Percentiles rank a stretch among this genome's conserved stretches.
phyloP scores from a whole-genome alignment of 225 moss, liverwort and hornwort species.

The Ulota crispa region DNA sequence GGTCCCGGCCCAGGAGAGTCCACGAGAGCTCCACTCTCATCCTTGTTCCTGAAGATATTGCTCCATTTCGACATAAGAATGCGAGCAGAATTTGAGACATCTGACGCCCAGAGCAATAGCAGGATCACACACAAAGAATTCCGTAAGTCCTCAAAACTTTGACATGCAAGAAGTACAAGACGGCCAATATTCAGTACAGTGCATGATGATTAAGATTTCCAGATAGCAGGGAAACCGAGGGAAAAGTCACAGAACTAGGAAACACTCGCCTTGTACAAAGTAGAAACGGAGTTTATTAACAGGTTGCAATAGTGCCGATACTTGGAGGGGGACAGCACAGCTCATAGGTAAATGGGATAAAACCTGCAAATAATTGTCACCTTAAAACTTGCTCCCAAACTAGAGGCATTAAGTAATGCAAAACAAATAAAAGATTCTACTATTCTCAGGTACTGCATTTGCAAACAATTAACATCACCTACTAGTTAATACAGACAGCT shows the following conservation, averaged over 20 bases:
- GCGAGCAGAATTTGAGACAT: conserved; percentile 69
- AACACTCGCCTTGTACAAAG: conserved; percentile 47
- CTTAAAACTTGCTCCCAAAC: conserved; percentile 16
- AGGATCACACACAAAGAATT: conserved; percentile 20
- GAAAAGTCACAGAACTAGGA: not conserved
- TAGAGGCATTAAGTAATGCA: not conserved
- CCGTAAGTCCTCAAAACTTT: not conserved
- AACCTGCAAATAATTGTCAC: conserved; percentile 54
- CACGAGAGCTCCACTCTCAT: conserved; percentile 33
- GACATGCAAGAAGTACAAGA: conserved; percentile 19
- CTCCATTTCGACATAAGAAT: conserved; percentile 80
- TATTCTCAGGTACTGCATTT: conserved; percentile 2
- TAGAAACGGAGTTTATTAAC: conserved; percentile 93
- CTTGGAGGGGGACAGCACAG: conserved; percentile 72
- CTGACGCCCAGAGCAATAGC: conserved; percentile 43
- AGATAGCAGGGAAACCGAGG: not conserved
- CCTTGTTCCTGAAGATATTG: conserved; percentile 69
- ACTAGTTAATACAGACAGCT: conserved; percentile 1
- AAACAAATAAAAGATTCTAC: not conserved
- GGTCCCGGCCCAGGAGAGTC: conserved; percentile 37
- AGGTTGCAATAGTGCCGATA: conserved; percentile 72
- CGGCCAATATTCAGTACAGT: not conserved
- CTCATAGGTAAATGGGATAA: conserved; percentile 85
- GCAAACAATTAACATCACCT: conserved; percentile 1
- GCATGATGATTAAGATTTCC: not conserved